phyloP scores from a whole-genome alignment of 345 rosid genomes.

The Psidium guajava region DNA sequence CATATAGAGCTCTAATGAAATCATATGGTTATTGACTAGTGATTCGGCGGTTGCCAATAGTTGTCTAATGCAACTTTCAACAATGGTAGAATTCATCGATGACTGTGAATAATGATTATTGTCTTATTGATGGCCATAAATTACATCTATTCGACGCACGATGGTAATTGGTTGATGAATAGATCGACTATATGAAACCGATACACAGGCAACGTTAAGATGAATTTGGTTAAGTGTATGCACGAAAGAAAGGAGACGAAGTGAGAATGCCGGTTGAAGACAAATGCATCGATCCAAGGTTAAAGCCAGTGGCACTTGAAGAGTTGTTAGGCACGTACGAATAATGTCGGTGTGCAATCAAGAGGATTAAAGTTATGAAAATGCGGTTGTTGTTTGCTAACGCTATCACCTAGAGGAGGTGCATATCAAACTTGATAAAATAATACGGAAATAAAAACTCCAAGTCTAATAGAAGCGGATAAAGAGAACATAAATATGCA shows the following conservation, averaged over 20 bases:
- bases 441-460: too few relatives aligned
- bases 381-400: not conserved
- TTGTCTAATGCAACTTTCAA: not conserved
- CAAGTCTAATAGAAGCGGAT: too few relatives aligned
- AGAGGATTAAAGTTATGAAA: not conserved
- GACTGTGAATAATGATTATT: not conserved
- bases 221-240: not conserved
- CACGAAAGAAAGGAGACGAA: not conserved
- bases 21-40: not conserved
- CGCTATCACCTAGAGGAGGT: too few relatives aligned
- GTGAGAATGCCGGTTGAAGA: not conserved
- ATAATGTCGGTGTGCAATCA: not conserved
- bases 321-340: not conserved
- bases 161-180: rapidly evolving
- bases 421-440: too few relatives aligned
- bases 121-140: not conserved
- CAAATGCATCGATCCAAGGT: not conserved
- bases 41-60: not conserved
- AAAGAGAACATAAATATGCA: too few relatives aligned
- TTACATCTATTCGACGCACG: not conserved
- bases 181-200: not conserved
- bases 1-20: not conserved
- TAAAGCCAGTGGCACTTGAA: not conserved
- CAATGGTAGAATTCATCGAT: not conserved
- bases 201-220: not conserved